phyloP scores from a whole-genome alignment of 805 yeast species.

The Wickerhamomyces bisporus region DNA sequence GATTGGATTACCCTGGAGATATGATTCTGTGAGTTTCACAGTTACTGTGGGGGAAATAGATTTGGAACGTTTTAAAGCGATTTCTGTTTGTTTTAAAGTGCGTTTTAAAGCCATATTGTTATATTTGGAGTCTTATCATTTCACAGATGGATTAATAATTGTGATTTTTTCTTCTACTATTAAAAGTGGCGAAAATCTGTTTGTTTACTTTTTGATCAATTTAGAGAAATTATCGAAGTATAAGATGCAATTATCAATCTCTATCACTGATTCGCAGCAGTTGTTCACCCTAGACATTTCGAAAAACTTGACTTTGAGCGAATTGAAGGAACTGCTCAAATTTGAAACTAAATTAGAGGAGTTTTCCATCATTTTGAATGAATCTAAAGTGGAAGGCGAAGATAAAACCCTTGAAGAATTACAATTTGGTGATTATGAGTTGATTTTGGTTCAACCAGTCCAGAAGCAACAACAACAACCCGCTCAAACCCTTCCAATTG shows the following conservation, averaged over 20 bases:
- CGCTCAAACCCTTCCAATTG: slow-evolving; percentile 61
- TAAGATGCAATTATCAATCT: too few relatives aligned
- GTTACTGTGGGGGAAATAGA: too few relatives aligned
- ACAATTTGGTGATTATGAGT: slow-evolving; percentile 52
- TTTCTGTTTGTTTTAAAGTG: too few relatives aligned
- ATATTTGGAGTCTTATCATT: too few relatives aligned
- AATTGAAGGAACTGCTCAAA: slow-evolving; percentile 43
- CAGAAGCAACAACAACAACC: slow-evolving; percentile 14
- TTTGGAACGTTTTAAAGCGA: too few relatives aligned
- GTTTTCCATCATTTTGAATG: slow-evolving; percentile 48
- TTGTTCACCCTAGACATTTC: slow-evolving; percentile 48
- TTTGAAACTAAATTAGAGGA: slow-evolving; percentile 39
- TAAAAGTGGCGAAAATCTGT: too few relatives aligned
- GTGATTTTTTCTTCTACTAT: too few relatives aligned
- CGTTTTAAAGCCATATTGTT: too few relatives aligned
- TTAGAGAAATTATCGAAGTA: too few relatives aligned
- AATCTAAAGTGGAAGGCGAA: slow-evolving; percentile 30
- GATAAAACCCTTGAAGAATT: slow-evolving; percentile 39
- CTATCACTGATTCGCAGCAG: too few relatives aligned
- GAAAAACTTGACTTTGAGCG: slow-evolving; percentile 55
- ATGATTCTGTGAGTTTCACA: slow-evolving; percentile 21
- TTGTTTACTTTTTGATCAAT: too few relatives aligned
- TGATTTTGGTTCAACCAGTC: slow-evolving; percentile 33
- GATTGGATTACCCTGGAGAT: slow-evolving; percentile 23
- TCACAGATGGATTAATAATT: too few relatives aligned